Conservation (phyloP, 2,329 filamentous ascomycete genomes). For the Hypocreales sp. region DNA sequence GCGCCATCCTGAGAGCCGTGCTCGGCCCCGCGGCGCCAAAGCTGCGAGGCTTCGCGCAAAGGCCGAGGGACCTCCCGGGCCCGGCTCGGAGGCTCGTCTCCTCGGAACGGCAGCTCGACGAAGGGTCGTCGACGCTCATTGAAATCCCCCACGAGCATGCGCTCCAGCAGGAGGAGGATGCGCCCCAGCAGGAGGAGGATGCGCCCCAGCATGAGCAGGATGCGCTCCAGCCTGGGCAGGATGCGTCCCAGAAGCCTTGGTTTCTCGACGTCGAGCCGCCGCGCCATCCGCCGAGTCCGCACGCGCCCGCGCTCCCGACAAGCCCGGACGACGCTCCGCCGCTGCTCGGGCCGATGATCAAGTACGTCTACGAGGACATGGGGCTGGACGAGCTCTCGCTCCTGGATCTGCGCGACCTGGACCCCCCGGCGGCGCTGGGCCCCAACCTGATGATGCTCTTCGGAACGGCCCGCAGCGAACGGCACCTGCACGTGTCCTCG, state of each 20-base stretch:
- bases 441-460: conserved; percentile 86
- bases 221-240: too few species aligned
- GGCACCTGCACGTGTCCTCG: conserved; percentile 81
- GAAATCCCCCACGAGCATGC: too few species aligned
- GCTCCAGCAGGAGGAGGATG: too few species aligned
- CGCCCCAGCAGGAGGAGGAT: conserved; percentile 3
- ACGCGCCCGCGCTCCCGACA: conserved; percentile 31
- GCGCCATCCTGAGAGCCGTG: conserved; percentile 13
- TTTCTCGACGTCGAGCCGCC: conserved; percentile 64
- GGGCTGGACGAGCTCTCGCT: conserved; percentile 71
- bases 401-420: conserved; percentile 68
- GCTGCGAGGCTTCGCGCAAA: conserved; percentile 9
- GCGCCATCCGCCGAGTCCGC: conserved; percentile 31
- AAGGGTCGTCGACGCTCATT: too few species aligned
- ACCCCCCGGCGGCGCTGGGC: conserved; percentile 77
- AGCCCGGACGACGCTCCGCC: conserved; percentile 53
- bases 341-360: conserved; percentile 55
- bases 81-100: too few species aligned
- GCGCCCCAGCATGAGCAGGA: conserved; percentile 7
- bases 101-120: too few species aligned
- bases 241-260: conserved; percentile 49
- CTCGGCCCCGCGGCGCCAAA: conserved; percentile 8
- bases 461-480: conserved; percentile 79
- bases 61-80: conserved; percentile 5
- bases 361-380: conserved; percentile 69